phyloP scores from a whole-genome alignment of 495 filamentous ascomycete genomes.

The Penicillium tannophilum region DNA sequence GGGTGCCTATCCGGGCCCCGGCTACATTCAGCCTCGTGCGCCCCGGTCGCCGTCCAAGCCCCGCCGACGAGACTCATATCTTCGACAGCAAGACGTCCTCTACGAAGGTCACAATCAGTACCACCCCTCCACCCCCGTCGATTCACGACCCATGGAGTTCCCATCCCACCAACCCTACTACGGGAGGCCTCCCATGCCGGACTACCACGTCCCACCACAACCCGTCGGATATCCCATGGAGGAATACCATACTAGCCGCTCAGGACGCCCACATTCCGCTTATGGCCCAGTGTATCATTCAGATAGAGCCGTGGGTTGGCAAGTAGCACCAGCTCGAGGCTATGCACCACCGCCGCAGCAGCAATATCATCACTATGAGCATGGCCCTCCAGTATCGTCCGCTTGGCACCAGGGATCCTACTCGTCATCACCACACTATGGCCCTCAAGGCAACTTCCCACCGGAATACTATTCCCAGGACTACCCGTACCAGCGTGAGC shows the following conservation, averaged over 20 bases:
- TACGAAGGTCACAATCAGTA: conserved; percentile 37
- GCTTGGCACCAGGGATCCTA: conserved; percentile 38
- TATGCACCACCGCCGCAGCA: conserved; percentile 29
- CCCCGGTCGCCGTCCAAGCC: conserved; percentile 39
- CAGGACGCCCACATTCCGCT: conserved; percentile 26
- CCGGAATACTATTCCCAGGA: conserved; percentile 25
- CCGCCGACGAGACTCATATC: conserved; percentile 37
- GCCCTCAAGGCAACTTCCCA: conserved; percentile 26
- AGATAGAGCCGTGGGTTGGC: conserved; percentile 40
- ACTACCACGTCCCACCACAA: conserved; percentile 33
- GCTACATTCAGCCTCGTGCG: conserved; percentile 31
- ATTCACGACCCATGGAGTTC: conserved; percentile 36
- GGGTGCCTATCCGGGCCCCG: conserved; percentile 34
- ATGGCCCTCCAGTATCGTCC: conserved; percentile 34
- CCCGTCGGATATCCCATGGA: conserved; percentile 27
- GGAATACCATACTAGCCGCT: conserved; percentile 32
- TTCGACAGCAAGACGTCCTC: conserved; percentile 33
- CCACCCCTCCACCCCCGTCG: conserved; percentile 33
- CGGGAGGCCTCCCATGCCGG: conserved; percentile 31
- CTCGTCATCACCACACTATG: conserved; percentile 30
- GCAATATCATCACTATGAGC: conserved; percentile 29
- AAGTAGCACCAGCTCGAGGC: conserved; percentile 33
- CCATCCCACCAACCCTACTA: conserved; percentile 26
- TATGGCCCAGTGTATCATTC: conserved; percentile 31
- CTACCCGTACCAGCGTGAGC: conserved; percentile 26